Evolutionary conservation across 1,284 basidiomycete genomes (phyloP).

Genomic region (Pisolithus thermaeus): DNA sequence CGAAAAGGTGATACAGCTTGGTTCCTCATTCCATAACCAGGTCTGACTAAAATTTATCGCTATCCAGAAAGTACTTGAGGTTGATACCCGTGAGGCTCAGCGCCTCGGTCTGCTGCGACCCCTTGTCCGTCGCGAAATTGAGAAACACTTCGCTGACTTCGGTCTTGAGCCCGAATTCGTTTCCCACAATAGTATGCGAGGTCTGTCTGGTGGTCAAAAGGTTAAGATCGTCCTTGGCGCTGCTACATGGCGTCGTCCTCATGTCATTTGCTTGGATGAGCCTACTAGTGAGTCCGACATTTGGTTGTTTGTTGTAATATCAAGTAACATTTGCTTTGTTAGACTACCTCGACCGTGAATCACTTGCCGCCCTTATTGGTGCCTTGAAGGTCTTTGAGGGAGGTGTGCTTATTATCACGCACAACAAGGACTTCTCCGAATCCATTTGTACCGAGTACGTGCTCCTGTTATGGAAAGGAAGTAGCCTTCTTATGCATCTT

Average conservation of each 20-base stretch:
- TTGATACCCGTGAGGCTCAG: conserved; percentile 96
- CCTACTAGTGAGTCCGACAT: conserved; percentile 67
- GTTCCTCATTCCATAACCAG: neutral
- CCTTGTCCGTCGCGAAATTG: conserved; percentile 95
- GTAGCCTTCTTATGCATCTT: conserved; percentile 2
- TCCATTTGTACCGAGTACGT: conserved; percentile 75
- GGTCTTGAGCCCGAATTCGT: conserved; percentile 97
- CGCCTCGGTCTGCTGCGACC: conserved; percentile 93
- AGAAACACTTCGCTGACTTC: conserved; percentile 96
- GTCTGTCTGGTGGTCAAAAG: conserved; percentile 99
- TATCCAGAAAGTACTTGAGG: conserved; percentile 84
- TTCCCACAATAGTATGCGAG: conserved; percentile 94
- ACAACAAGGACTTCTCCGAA: conserved; percentile 98
- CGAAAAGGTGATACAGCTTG: conserved; percentile 65
- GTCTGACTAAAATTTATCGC: neutral
- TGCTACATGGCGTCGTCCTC: conserved; percentile 96
- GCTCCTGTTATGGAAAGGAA: conserved; percentile 24
- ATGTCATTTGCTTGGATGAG: conserved; percentile 97
- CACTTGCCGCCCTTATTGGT: conserved; percentile 92
- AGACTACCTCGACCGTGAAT: conserved; percentile 98
- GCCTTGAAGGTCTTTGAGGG: conserved; percentile 96
- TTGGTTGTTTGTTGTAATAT: neutral
- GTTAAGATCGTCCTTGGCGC: conserved; percentile 99
- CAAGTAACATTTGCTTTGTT: conserved; percentile 10
- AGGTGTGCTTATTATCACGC: conserved; percentile 94